Percentiles rank a stretch among this genome's conserved stretches.
phyloP scores from a whole-genome alignment of 495 filamentous ascomycete species.

The Trichoderma asperelloides region DNA sequence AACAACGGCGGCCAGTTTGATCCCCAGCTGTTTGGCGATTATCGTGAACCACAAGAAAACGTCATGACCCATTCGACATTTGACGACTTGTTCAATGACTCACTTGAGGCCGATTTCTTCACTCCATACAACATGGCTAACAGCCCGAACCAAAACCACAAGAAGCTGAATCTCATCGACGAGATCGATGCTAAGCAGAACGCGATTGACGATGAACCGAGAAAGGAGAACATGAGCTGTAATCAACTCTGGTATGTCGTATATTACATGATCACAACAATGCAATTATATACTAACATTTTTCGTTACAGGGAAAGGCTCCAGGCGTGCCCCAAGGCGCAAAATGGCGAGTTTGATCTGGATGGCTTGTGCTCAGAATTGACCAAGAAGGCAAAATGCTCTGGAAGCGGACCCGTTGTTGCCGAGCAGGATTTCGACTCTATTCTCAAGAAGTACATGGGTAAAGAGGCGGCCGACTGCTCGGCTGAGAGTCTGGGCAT shows the following conservation, averaged over 20 bases:
- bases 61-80: constrained; percentile 47
- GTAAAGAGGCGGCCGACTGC: constrained; percentile 14
- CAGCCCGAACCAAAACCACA: constrained; percentile 32
- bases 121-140: constrained; percentile 63
- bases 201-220: constrained; percentile 54
- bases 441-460: constrained; percentile 55
- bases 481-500: neutral
- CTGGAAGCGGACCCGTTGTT: constrained; percentile 84
- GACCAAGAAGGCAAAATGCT: constrained; percentile 94
- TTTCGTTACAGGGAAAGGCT: constrained; percentile 68
- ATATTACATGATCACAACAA: constrained; percentile 7
- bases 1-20: constrained; percentile 78
- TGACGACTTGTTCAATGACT: constrained; percentile 84
- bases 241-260: constrained; percentile 81
- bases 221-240: constrained; percentile 58
- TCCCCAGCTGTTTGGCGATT: constrained; percentile 84
- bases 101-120: constrained; percentile 68
- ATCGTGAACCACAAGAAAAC: constrained; percentile 81
- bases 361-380: constrained; percentile 88
- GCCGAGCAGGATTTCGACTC: constrained; percentile 80
- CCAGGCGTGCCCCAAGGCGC: constrained; percentile 76
- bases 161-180: constrained; percentile 54
- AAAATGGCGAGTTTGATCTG: constrained; percentile 81
- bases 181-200: constrained; percentile 67
- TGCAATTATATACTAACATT: constrained; percentile 16